A percentile compares a stretch with the other conserved stretches of the same genome.
These are phyloP conservation scores for Eragrostis tef DNA, from an alignment of 202 grass and related monocot species.

Conservation along the genomic window DNA sequence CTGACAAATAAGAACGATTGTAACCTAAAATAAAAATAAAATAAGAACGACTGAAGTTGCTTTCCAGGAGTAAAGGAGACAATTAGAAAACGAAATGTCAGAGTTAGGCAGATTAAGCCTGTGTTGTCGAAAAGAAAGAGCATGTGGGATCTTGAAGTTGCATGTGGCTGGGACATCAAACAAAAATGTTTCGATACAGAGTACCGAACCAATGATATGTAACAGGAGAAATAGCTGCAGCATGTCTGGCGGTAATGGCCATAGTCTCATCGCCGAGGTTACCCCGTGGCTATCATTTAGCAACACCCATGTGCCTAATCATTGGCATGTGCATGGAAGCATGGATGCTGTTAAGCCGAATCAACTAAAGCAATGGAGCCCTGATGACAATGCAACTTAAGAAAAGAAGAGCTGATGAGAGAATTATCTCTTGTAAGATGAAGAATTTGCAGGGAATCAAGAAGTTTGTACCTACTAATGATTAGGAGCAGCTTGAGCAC, in stretches of 20 bases:
- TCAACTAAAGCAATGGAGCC: background rate
- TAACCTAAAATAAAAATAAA: no score
- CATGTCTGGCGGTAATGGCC: conserved; percentile 32
- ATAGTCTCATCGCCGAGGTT: no score
- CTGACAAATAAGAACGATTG: background rate
- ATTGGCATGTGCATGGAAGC: conserved; percentile 47
- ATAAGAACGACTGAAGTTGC: background rate
- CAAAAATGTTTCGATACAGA: conserved; percentile 10
- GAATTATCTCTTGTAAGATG: conserved; percentile 29
- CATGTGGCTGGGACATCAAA: conserved; percentile 35
- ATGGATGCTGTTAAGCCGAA: conserved; percentile 40
- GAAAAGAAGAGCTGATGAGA: conserved; percentile 22
- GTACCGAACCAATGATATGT: conserved; percentile 45
- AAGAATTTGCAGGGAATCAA: conserved; percentile 33
- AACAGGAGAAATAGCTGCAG: conserved; percentile 43
- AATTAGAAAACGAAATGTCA: background rate
- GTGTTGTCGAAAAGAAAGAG: background rate
- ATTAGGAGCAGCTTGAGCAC: no score
- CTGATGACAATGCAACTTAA: conserved; percentile 9
- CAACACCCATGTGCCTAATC: no score
- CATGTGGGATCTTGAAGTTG: conserved; percentile 11
- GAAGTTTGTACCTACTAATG: background rate
- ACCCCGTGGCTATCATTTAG: no score
- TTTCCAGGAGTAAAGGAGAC: background rate
- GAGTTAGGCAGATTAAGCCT: conserved; percentile 21